Evolutionary conservation across 2,329 filamentous ascomycete species (phyloP).

Genomic region (Trichoderma sp.): DNA sequence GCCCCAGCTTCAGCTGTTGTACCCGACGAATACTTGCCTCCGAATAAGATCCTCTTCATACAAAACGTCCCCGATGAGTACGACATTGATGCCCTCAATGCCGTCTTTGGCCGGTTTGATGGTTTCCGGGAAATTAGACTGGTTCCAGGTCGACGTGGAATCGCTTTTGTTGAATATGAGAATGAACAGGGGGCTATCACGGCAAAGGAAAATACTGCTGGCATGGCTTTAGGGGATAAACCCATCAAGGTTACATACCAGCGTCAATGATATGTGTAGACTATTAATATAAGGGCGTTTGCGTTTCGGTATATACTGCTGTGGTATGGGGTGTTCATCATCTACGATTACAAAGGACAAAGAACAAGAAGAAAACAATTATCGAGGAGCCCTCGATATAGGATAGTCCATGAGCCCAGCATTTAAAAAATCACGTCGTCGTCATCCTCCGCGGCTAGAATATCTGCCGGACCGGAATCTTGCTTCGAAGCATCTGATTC

Average conservation of each 20-base stretch:
- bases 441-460: constrained; percentile 75
- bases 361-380: constrained; percentile 19
- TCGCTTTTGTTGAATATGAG: constrained; percentile 97
- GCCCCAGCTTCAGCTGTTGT: constrained; percentile 70
- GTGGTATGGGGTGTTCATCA: not conserved
- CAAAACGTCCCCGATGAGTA: constrained; percentile 89
- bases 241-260: constrained; percentile 96
- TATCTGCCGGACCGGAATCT: constrained; percentile 52
- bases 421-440: constrained; percentile 83
- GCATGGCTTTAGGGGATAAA: constrained; percentile 75
- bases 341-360: constrained; percentile 1
- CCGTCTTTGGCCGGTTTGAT: constrained; percentile 85
- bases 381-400: not conserved
- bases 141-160: constrained; percentile 81
- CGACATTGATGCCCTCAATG: constrained; percentile 75
- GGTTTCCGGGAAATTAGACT: constrained; percentile 91
- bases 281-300: not conserved
- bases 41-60: constrained; percentile 95
- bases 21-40: constrained; percentile 96
- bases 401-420: not conserved
- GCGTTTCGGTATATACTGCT: not conserved
- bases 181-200: constrained; percentile 84
- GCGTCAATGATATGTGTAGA: constrained; percentile 61
- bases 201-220: constrained; percentile 90
- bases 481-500: constrained; percentile 43